phyloP scores from a whole-genome alignment of 805 yeast genomes.

The Crinitomyces ghanaensis region DNA sequence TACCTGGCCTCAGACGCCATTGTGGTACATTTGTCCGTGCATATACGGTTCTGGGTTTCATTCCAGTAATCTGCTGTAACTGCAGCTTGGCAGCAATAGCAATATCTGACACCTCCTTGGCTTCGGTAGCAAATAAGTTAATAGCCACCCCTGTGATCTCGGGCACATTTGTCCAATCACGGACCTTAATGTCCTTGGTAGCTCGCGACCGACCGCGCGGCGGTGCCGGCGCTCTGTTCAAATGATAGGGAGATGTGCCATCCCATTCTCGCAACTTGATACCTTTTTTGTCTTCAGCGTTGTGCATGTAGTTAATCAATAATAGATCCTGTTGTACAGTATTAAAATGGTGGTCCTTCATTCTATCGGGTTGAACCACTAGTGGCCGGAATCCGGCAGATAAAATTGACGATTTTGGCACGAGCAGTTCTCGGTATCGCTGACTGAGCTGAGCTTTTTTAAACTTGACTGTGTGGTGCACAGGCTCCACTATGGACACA shows the following conservation, averaged over 20 bases:
- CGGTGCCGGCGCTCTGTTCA: slow-evolving; percentile 65
- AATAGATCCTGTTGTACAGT: slow-evolving; percentile 68
- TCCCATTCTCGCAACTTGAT: slow-evolving; percentile 75
- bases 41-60: slow-evolving; percentile 60
- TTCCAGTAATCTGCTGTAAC: slow-evolving; percentile 90
- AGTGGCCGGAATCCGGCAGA: slow-evolving; percentile 70
- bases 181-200: slow-evolving; percentile 60
- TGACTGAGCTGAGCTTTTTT: slow-evolving; percentile 67
- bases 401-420: slow-evolving; percentile 61
- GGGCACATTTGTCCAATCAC: slow-evolving; percentile 64
- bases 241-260: slow-evolving; percentile 75
- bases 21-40: slow-evolving; percentile 71
- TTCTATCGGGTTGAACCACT: slow-evolving; percentile 67
- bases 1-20: slow-evolving; percentile 82
- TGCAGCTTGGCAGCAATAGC: slow-evolving; percentile 69
- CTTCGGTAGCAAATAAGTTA: slow-evolving; percentile 60
- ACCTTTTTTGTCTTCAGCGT: slow-evolving; percentile 44
- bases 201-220: slow-evolving; percentile 70
- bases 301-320: slow-evolving; percentile 66
- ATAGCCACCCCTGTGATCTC: slow-evolving; percentile 53
- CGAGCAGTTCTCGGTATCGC: slow-evolving; percentile 54
- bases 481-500: slow-evolving; percentile 73
- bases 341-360: slow-evolving; percentile 62
- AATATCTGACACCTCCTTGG: slow-evolving; percentile 52
- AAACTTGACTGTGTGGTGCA: slow-evolving; percentile 77